Evolutionary conservation across 2,329 filamentous ascomycete genomes (phyloP).

Genomic region (Cytospora schulzeri): DNA sequence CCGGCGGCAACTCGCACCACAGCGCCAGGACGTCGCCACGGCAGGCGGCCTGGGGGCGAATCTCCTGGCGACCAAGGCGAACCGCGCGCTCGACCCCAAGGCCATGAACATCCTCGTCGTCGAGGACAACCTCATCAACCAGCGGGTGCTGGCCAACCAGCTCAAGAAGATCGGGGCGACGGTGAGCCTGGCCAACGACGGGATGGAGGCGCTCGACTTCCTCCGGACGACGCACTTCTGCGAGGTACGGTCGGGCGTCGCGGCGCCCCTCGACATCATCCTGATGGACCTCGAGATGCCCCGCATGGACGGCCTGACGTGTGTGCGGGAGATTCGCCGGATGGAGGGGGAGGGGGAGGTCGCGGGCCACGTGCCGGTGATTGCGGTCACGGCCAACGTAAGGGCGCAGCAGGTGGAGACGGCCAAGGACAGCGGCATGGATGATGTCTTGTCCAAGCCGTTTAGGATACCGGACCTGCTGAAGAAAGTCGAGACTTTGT

Average conservation of each 20-base stretch:
- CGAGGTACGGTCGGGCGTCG: slow-evolving; percentile 25
- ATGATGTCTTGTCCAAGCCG: slow-evolving; percentile 61
- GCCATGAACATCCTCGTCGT: slow-evolving; percentile 62
- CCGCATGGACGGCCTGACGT: slow-evolving; percentile 50
- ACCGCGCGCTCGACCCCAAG: slow-evolving; percentile 42
- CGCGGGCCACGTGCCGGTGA: slow-evolving; percentile 43
- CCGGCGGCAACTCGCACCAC: slow-evolving; percentile 29
- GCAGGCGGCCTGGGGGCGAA: slow-evolving; percentile 28
- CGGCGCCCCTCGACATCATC: slow-evolving; percentile 40
- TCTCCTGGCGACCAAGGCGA: slow-evolving; percentile 31
- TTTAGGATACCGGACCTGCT: slow-evolving; percentile 53
- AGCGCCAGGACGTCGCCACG: slow-evolving; percentile 34
- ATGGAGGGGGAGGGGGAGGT: slow-evolving; percentile 40
- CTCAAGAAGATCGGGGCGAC: slow-evolving; percentile 60
- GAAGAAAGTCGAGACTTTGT: slow-evolving; percentile 41
- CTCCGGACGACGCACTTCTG: slow-evolving; percentile 40
- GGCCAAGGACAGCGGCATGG: slow-evolving; percentile 44
- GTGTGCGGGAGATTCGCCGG: slow-evolving; percentile 43
- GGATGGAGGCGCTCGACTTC: slow-evolving; percentile 55
- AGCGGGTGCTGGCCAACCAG: slow-evolving; percentile 67
- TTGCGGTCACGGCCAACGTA: slow-evolving; percentile 51
- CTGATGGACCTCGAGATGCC: slow-evolving; percentile 54
- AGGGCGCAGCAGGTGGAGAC: slow-evolving; percentile 43
- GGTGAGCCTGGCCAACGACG: slow-evolving; percentile 64
- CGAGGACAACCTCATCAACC: slow-evolving; percentile 70